A percentile compares a stretch with the other conserved stretches of the same genome.
Evolutionary conservation across 352 stramenopile genomes (phyloP).

Genomic region (Pythium guiyangense): DNA sequence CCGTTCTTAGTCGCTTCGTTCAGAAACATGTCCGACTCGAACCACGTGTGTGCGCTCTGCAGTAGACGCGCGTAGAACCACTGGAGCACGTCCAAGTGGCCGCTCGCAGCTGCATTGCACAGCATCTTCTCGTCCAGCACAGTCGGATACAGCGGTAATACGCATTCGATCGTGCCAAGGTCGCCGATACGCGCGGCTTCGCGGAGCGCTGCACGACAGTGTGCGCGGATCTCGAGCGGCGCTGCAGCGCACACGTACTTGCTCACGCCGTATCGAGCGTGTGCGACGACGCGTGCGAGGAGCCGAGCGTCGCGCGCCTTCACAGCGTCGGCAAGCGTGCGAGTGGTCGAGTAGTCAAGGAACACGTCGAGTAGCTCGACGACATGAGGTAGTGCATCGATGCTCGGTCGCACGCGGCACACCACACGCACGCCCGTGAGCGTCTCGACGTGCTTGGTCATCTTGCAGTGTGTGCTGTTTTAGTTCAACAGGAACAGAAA

Average conservation of each 20-base stretch:
- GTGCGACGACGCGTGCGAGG: constrained; percentile 14
- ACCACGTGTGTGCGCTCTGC: background rate
- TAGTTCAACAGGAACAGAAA: no score
- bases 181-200: background rate
- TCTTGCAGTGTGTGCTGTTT: background rate
- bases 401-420: constrained; percentile 8
- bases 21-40: constrained; percentile 4
- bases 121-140: constrained; percentile 9
- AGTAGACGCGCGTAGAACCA: constrained; percentile 11
- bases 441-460: background rate
- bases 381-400: constrained; percentile 31
- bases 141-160: constrained; percentile 5
- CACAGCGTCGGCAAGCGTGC: constrained; percentile 17
- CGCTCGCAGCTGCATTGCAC: background rate
- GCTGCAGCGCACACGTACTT: constrained; percentile 8
- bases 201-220: constrained; percentile 14
- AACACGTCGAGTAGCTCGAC: constrained; percentile 16
- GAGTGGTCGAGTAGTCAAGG: constrained; percentile 19
- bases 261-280: background rate
- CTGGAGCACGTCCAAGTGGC: constrained; percentile 11
- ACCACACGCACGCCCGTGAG: constrained; percentile 16
- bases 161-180: background rate
- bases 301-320: constrained; percentile 12
- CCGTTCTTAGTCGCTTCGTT: constrained; percentile 9
- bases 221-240: background rate